phyloP scores from a whole-genome alignment of 2,329 filamentous ascomycete species.

The Anthostomella pinea region DNA sequence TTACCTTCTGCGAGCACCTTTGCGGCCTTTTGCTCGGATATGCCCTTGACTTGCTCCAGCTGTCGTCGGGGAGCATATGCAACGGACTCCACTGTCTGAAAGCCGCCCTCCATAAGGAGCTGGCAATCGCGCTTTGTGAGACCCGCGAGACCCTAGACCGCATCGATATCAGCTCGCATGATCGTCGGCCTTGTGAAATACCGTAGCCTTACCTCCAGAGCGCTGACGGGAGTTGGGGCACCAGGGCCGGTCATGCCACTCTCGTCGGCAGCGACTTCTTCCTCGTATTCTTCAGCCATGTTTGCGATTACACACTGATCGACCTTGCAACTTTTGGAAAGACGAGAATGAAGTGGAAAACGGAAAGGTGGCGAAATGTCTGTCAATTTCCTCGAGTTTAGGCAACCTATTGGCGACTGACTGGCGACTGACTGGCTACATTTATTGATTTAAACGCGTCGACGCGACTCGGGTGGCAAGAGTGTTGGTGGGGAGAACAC shows the following conservation, averaged over 20 bases:
- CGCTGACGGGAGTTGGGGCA: constrained; percentile 84
- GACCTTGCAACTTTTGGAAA: too few species aligned
- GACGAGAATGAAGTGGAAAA: not conserved
- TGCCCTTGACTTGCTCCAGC: constrained; percentile 94
- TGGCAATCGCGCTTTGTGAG: constrained; percentile 96
- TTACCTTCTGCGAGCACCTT: constrained; percentile 88
- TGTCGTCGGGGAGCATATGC: constrained; percentile 84
- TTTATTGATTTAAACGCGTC: too few species aligned
- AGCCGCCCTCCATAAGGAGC: constrained; percentile 85
- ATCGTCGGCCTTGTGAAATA: not conserved
- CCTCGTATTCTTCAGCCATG: constrained; percentile 61
- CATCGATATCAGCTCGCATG: constrained; percentile 1
- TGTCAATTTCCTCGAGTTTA: too few species aligned
- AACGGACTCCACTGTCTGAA: constrained; percentile 91
- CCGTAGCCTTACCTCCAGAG: constrained; percentile 68
- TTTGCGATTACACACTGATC: constrained; percentile 21
- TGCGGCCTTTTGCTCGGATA: constrained; percentile 92
- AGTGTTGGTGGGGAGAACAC: constrained; percentile 21
- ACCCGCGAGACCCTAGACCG: constrained; percentile 75
- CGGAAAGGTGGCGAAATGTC: not conserved
- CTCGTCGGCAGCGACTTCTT: constrained; percentile 65
- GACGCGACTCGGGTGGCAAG: constrained; percentile 22
- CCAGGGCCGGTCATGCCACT: constrained; percentile 75
- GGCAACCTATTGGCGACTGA: too few species aligned
- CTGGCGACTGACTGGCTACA: too few species aligned